A percentile compares a stretch with the other conserved stretches of the same genome.
Conservation (phyloP, 1,284 basidiomycete genomes). For the Tilletia indica region DNA sequence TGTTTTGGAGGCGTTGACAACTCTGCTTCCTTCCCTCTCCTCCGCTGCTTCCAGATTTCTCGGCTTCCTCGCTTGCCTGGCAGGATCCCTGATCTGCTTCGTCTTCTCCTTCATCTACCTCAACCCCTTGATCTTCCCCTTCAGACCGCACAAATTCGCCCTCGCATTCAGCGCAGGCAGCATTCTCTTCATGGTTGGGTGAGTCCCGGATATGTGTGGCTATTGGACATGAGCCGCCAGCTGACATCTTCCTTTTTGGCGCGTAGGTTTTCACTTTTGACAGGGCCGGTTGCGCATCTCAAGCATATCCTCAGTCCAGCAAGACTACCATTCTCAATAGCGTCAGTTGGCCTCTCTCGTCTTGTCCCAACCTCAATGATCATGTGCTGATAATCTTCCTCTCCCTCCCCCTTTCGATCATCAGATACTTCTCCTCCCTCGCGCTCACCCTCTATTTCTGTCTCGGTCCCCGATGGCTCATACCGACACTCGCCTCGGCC, state of each 20-base stretch:
- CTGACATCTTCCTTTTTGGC: not conserved
- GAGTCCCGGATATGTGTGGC: constrained; percentile 25
- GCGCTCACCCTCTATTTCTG: constrained; percentile 54
- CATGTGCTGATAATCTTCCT: not conserved
- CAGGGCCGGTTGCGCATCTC: constrained; percentile 50
- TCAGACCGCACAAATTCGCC: constrained; percentile 50
- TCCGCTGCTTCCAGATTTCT: constrained; percentile 61
- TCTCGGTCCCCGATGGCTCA: constrained; percentile 45
- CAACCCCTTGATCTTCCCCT: constrained; percentile 69
- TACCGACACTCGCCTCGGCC: constrained; percentile 46
- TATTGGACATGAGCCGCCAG: not conserved
- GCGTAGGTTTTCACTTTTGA: constrained; percentile 46
- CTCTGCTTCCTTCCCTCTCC: not conserved
- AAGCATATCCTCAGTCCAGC: constrained; percentile 55
- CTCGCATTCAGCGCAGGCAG: constrained; percentile 52
- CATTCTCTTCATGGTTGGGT: constrained; percentile 54
- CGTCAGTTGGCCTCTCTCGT: constrained; percentile 29
- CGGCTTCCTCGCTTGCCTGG: constrained; percentile 86
- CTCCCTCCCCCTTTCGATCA: not conserved
- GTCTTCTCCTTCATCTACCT: constrained; percentile 84
- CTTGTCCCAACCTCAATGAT: not conserved
- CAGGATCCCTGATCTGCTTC: constrained; percentile 91
- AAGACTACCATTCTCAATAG: constrained; percentile 64
- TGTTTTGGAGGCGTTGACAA: not conserved
- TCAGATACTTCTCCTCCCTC: constrained; percentile 45